Base-by-base conservation (phyloP, 805 yeast species). In the Cyberlindnera mycetangii region DNA sequence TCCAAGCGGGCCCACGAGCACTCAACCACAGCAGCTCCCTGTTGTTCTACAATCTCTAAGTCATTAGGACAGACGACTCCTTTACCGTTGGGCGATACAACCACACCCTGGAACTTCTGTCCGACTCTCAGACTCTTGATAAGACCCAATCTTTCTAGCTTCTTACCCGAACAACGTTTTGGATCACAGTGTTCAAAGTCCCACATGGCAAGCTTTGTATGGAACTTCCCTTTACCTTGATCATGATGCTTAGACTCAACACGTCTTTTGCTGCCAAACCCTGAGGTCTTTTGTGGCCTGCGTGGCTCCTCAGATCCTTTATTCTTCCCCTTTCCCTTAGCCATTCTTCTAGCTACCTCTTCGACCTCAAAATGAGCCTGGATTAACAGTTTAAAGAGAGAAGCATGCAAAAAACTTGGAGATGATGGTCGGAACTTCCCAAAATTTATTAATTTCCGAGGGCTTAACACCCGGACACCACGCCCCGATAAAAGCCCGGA, bases 161-260 rank as follows among this genome's bases (percentile, higher is more conserved):
- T 90, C 69, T 93, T 93, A 16, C 99, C 99, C 53, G 95, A 84
- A 62, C 99, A 93, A 60, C 97, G 75, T 61, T 93, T 93, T 1
- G 99, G 99, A 66, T 93, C 99, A 69, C 99, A 93, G 61, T 93
- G 99, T 53, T 90, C 96, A 60, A 93, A 93, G 64, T 93, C 99
- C 97, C 99, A 92, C 99, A 92, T 92, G 15, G 97, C 97, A 50
- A 90, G 64, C 58, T 88, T 89, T 27, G 85, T 83, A 1, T 95
- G 96, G 59, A 88, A 86, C 40, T 74, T 68, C 8, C 46, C 47
- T 15, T 21, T 12, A 14, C 12, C 8, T 3, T 51, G 51, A 11
- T 54, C 49, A 20, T 47, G 48, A 38, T 64, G 68, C 39, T 61
- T 69, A 44, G 60, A 51, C 41, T 69, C 73, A 50, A 57, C 60